A percentile compares a stretch with the other conserved stretches of the same genome.
Evolutionary conservation across 2,329 filamentous ascomycete species (phyloP).

Genomic region (Calonectria multiphialidica): DNA sequence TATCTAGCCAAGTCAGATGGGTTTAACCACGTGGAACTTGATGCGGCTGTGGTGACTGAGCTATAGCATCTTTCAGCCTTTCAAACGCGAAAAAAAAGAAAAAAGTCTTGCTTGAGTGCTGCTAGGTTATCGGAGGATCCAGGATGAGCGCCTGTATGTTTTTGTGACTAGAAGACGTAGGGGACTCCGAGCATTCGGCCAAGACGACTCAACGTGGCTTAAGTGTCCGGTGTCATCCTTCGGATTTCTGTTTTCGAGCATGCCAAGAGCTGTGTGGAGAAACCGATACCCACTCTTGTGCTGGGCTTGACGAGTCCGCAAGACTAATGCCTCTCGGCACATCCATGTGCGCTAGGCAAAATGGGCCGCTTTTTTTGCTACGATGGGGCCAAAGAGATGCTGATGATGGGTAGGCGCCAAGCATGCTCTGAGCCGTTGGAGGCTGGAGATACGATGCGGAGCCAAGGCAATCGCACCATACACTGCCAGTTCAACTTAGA

Average conservation of each 20-base stretch:
- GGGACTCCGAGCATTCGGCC: not conserved
- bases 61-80: too few species aligned
- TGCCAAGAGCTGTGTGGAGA: not conserved
- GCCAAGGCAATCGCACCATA: not conserved
- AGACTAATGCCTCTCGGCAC: constrained; percentile 19
- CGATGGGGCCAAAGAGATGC: constrained; percentile 10
- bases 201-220: not conserved
- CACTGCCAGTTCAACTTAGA: not conserved
- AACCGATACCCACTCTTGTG: too few species aligned
- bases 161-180: not conserved
- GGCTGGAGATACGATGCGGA: constrained; percentile 1
- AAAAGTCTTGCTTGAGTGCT: not conserved
- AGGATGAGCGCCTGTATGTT: not conserved
- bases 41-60: too few species aligned
- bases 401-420: not conserved
- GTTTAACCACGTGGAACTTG: too few species aligned
- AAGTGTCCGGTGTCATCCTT: not conserved
- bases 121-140: not conserved
- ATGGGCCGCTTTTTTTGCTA: constrained; percentile 2
- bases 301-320: not conserved
- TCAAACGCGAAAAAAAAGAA: too few species aligned
- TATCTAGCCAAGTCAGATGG: too few species aligned
- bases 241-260: not conserved
- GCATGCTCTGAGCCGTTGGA: not conserved
- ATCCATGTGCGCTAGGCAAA: constrained; percentile 23